These are phyloP conservation scores for Curvularia lunata DNA, from an alignment of 2,329 filamentous ascomycete species.

Conservation along the genomic window DNA sequence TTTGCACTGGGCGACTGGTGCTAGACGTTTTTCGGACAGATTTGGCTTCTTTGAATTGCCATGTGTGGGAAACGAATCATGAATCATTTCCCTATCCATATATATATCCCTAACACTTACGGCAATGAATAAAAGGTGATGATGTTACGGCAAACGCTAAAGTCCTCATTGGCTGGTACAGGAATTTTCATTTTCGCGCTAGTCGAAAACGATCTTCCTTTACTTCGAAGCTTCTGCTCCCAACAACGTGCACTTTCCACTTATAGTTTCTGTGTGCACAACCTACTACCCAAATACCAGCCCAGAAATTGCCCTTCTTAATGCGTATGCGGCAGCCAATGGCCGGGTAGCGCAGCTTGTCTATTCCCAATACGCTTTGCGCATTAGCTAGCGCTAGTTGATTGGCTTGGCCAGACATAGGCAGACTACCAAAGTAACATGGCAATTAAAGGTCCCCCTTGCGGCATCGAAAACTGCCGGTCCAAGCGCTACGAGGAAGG, in stretches of 20 bases:
- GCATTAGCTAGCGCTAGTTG: neutral
- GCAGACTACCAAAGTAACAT: neutral
- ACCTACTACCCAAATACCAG: neutral
- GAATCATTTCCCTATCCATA: conserved; percentile 44
- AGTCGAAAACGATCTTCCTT: conserved; percentile 25
- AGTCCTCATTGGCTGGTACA: conserved; percentile 31
- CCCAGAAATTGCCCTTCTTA: neutral
- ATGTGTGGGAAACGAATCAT: conserved; percentile 46
- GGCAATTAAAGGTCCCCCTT: conserved; percentile 45
- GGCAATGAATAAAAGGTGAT: conserved; percentile 48
- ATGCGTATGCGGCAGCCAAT: neutral
- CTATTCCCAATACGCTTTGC: neutral
- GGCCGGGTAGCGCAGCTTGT: neutral
- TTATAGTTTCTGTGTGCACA: neutral
- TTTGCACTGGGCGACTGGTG: conserved; percentile 42
- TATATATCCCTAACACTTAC: conserved; percentile 46
- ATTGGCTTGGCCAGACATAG: neutral
- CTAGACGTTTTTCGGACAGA: conserved; percentile 47
- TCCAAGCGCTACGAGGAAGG: conserved; percentile 70
- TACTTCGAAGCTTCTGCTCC: conserved; percentile 1
- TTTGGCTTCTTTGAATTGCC: conserved; percentile 49
- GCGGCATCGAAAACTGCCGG: conserved; percentile 70
- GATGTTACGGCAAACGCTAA: conserved; percentile 38
- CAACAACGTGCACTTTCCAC: neutral
- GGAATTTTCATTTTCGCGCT: conserved; percentile 34